These are phyloP conservation scores for Linnemannia zychae DNA, from an alignment of 192 early-diverging fungal species.

Conservation along the genomic window DNA sequence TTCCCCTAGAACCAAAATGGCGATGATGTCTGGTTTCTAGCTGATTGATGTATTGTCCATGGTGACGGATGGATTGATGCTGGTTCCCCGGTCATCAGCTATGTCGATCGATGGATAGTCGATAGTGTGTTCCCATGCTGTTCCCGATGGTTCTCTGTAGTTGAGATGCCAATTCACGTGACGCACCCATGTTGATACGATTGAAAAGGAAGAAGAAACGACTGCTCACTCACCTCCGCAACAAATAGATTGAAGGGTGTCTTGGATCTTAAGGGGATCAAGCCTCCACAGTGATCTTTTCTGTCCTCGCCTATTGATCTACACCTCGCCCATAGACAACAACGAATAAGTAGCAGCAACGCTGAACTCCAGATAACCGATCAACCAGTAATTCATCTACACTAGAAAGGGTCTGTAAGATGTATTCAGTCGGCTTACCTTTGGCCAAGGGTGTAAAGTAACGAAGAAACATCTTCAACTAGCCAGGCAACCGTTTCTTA, in stretches of 20 bases:
- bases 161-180: constrained; percentile 17
- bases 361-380: too few species aligned
- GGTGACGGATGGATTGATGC: constrained; percentile 14
- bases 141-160: neutral
- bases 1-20: neutral
- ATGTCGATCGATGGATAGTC: constrained; percentile 15
- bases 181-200: constrained; percentile 49
- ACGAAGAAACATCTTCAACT: too few species aligned
- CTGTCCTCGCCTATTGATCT: too few species aligned
- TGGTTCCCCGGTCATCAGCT: neutral
- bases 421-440: too few species aligned
- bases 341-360: too few species aligned
- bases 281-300: too few species aligned
- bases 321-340: too few species aligned
- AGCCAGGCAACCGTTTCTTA: too few species aligned
- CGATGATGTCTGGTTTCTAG: neutral
- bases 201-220: constrained; percentile 42
- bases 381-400: too few species aligned
- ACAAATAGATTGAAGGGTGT: neutral
- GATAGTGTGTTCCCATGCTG: neutral
- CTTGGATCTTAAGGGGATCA: neutral
- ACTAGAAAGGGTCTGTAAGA: too few species aligned
- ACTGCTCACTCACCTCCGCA: neutral
- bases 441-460: too few species aligned
- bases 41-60: neutral